Percentiles rank a stretch among this genome's conserved stretches.
phyloP scores from a whole-genome alignment of 129 eudicot species.

The Deinandra increscens region DNA sequence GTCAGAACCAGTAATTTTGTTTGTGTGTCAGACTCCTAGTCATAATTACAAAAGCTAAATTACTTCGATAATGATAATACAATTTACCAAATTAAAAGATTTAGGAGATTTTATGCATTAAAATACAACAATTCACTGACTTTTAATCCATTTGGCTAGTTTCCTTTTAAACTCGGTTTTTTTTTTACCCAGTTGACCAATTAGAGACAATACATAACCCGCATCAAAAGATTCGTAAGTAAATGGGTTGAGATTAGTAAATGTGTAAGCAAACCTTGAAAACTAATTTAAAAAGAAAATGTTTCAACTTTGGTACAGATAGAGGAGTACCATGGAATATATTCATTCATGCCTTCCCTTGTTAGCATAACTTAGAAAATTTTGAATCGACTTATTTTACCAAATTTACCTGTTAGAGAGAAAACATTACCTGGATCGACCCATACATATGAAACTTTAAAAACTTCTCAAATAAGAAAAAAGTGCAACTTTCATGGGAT shows the following conservation, averaged over 20 bases:
- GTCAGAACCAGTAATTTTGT: background rate
- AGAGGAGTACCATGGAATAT: background rate
- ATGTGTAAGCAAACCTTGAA: background rate
- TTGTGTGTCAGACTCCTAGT: background rate
- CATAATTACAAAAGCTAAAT: background rate
- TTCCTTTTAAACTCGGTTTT: background rate
- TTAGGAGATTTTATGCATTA: background rate
- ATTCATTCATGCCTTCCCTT: background rate
- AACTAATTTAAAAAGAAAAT: background rate
- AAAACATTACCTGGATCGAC: background rate
- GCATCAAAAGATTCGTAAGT: background rate
- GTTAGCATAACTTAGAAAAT: background rate
- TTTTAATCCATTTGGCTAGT: background rate
- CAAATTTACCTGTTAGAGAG: background rate
- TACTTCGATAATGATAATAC: background rate
- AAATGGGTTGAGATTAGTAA: background rate
- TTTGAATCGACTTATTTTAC: background rate
- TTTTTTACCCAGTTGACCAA: background rate
- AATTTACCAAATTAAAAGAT: background rate
- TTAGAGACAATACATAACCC: background rate
- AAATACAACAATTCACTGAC: background rate
- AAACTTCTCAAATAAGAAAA: background rate
- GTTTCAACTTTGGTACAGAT: background rate
- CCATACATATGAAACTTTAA: background rate
- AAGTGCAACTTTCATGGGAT: conserved; percentile 25